Evolutionary conservation across 306 rosid species (phyloP).

Genomic region (Vicia sativa): DNA sequence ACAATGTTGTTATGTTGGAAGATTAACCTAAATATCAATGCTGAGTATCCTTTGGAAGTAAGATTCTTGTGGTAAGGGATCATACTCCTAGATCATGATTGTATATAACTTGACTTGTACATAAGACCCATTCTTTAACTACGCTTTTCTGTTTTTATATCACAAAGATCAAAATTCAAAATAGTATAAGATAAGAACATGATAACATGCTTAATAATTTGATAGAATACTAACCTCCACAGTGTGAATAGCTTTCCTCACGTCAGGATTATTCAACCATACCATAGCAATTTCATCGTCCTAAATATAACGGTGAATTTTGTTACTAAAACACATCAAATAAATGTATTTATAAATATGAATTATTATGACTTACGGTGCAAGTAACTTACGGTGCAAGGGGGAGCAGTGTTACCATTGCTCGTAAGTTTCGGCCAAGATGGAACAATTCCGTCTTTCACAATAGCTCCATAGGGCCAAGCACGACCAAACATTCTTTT

Average conservation of each 20-base stretch:
- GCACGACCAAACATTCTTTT: constrained; percentile 84
- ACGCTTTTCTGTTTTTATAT: constrained; percentile 8
- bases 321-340: not conserved
- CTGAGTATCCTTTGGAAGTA: not conserved
- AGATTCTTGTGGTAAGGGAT: constrained; percentile 1
- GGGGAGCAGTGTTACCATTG: constrained; percentile 39
- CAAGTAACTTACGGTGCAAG: constrained; percentile 63
- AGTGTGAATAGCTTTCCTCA: not conserved
- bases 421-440: constrained; percentile 65
- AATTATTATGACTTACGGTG: constrained; percentile 42
- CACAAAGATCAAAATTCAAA: too few relatives aligned
- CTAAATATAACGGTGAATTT: not conserved
- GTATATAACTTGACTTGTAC: not conserved
- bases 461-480: constrained; percentile 77
- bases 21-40: not conserved
- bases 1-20: too few relatives aligned
- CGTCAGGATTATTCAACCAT: not conserved
- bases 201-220: not conserved
- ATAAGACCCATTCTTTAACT: not conserved
- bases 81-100: not conserved
- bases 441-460: constrained; percentile 69
- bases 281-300: not conserved
- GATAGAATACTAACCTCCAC: constrained; percentile 40
- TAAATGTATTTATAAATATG: too few relatives aligned
- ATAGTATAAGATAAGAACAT: too few relatives aligned